These are phyloP conservation scores for Eucalyptus polyanthemos DNA, from an alignment of 345 rosid species.

Conservation along the genomic window DNA sequence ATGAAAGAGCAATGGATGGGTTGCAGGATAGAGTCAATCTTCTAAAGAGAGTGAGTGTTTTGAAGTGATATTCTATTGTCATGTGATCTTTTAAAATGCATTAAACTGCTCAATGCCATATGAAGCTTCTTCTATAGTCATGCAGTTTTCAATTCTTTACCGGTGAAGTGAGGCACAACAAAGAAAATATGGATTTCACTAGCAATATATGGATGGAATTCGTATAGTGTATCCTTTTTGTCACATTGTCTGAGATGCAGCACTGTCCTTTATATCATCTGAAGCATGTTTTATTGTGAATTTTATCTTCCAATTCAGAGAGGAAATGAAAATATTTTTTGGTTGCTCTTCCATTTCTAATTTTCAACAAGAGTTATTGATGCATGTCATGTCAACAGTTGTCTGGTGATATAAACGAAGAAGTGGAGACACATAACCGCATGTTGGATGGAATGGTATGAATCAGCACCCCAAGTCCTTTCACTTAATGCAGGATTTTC, in stretches of 20 bases:
- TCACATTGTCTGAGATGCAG: not conserved
- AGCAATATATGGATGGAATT: not conserved
- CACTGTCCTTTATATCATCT: not conserved
- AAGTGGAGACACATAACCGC: conserved; percentile 76
- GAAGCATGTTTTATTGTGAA: not conserved
- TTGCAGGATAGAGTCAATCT: conserved; percentile 84
- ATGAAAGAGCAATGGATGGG: conserved; percentile 87
- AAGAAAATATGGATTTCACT: not conserved
- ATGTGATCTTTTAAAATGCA: not conserved
- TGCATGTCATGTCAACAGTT: conserved; percentile 27
- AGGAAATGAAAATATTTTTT: not conserved
- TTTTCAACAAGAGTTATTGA: not conserved
- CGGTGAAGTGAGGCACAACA: not conserved
- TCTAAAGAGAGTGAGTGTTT: conserved; percentile 69
- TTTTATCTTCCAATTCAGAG: not conserved
- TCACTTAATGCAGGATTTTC: not conserved
- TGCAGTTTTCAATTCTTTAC: not conserved
- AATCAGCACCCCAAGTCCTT: not conserved
- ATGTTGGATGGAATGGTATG: conserved; percentile 84
- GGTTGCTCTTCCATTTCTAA: not conserved
- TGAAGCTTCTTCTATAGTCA: not conserved
- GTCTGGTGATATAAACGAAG: conserved; percentile 85
- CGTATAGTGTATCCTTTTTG: not conserved
- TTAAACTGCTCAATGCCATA: not conserved
- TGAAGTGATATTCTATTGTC: not conserved